Percentiles rank a stretch among this genome's conserved stretches.
phyloP scores from a whole-genome alignment of 306 rosid genomes.

The Medicago arabica region DNA sequence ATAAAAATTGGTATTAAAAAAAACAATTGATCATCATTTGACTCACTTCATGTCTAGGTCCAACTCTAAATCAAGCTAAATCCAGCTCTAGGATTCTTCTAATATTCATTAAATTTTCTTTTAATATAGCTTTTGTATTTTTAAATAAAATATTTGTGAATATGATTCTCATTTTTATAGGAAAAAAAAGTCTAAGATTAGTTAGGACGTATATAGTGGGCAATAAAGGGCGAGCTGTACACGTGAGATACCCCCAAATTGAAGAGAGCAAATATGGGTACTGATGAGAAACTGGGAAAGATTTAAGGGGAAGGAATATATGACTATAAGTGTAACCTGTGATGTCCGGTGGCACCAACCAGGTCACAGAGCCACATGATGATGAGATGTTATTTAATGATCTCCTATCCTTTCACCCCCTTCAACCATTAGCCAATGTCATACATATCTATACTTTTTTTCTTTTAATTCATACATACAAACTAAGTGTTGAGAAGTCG shows the following conservation, averaged over 20 bases:
- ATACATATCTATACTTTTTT: neutral
- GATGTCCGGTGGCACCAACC: constrained; percentile 62
- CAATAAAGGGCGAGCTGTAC: constrained; percentile 60
- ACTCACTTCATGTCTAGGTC: neutral
- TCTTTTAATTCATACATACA: too few relatives aligned
- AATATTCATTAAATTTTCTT: neutral
- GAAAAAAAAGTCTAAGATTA: neutral
- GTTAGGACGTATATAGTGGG: constrained; percentile 38
- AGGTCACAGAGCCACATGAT: constrained; percentile 57
- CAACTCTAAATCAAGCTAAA: neutral
- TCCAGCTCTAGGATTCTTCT: neutral
- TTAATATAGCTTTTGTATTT: neutral
- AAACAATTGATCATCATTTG: neutral
- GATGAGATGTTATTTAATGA: constrained; percentile 38
- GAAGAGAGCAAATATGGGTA: constrained; percentile 26
- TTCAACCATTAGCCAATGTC: neutral
- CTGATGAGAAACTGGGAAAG: constrained; percentile 43
- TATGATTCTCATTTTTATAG: neutral
- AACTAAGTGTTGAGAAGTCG: too few relatives aligned
- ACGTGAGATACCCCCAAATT: constrained; percentile 52
- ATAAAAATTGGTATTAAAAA: neutral
- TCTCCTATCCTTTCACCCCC: neutral
- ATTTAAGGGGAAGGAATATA: constrained; percentile 34
- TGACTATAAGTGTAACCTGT: constrained; percentile 41
- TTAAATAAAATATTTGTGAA: neutral